Conservation (phyloP, 1,139 yeast species). For the Ashbya aceris region DNA sequence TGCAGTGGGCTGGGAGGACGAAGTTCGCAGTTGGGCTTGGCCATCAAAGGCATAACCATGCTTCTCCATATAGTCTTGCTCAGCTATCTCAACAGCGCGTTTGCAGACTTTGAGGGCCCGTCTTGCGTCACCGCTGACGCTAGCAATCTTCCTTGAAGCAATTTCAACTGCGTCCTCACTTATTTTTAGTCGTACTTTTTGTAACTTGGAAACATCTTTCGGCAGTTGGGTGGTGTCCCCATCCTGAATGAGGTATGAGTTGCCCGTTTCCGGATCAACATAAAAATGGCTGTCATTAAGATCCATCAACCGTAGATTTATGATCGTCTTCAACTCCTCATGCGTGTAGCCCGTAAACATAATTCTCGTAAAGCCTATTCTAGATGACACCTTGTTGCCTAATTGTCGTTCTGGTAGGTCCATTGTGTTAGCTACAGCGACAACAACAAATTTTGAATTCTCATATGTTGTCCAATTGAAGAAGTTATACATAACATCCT, state of each 20-base stretch:
- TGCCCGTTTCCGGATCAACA: slow-evolving; percentile 28
- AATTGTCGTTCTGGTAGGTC: slow-evolving; percentile 86
- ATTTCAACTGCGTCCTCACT: slow-evolving; percentile 76
- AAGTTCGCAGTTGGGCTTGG: slow-evolving; percentile 5
- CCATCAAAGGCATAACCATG: slow-evolving; percentile 28
- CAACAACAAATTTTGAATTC: slow-evolving; percentile 70
- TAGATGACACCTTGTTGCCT: slow-evolving; percentile 81
- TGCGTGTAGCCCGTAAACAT: slow-evolving; percentile 85
- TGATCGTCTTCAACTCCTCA: slow-evolving; percentile 67
- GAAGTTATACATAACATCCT: slow-evolving; percentile 86
- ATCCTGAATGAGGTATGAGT: slow-evolving; percentile 18
- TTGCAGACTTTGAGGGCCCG: slow-evolving; percentile 83
- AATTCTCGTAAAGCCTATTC: slow-evolving; percentile 80
- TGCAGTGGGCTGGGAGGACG: slow-evolving; percentile 11
- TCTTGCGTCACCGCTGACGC: slow-evolving; percentile 96
- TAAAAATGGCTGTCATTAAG: slow-evolving; percentile 34
- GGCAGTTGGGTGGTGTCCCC: slow-evolving; percentile 7
- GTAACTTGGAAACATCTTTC: slow-evolving; percentile 15
- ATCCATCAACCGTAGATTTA: slow-evolving; percentile 56
- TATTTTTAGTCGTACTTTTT: slow-evolving; percentile 36
- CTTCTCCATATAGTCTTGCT: slow-evolving; percentile 39
- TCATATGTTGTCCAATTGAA: slow-evolving; percentile 94
- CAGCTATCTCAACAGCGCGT: slow-evolving; percentile 86
- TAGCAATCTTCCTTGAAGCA: slow-evolving; percentile 89
- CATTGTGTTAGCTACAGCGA: slow-evolving; percentile 97